These are phyloP conservation scores for Trichomonas gallinae DNA, from an alignment of 208 protist genomes.

Conservation along the genomic window DNA sequence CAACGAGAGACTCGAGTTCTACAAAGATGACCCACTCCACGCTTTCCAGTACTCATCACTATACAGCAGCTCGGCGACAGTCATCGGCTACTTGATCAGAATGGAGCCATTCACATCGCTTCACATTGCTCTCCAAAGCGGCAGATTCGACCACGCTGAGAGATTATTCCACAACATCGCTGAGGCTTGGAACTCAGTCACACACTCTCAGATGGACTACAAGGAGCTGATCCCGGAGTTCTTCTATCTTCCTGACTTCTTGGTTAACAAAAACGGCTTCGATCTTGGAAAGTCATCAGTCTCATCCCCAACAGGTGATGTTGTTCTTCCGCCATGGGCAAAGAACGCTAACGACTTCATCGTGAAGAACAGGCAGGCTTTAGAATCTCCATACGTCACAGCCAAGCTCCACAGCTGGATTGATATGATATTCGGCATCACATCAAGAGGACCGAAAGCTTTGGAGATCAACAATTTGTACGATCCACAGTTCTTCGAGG, in stretches of 20 bases:
- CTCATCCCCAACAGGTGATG: neutral
- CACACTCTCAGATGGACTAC: neutral
- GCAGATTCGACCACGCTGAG: neutral
- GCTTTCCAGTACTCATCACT: neutral
- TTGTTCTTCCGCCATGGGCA: neutral
- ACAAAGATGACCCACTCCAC: neutral
- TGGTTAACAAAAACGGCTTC: neutral
- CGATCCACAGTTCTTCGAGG: neutral
- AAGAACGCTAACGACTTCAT: neutral
- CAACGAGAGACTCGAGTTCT: neutral
- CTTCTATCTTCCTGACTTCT: neutral
- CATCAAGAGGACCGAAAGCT: neutral
- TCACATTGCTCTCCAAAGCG: conserved; percentile 28
- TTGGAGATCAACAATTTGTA: neutral
- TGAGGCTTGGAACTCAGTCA: neutral
- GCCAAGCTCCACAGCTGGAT: neutral
- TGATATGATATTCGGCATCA: neutral
- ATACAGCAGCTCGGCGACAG: conserved; percentile 31
- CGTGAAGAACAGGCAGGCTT: neutral
- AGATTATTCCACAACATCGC: neutral
- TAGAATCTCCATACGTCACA: neutral
- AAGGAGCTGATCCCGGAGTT: conserved; percentile 19
- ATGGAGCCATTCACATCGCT: conserved; percentile 35
- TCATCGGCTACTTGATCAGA: conserved; percentile 31
- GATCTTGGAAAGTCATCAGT: neutral